phyloP scores from a whole-genome alignment of 2,329 filamentous ascomycete genomes.

The Penicillium sp. region DNA sequence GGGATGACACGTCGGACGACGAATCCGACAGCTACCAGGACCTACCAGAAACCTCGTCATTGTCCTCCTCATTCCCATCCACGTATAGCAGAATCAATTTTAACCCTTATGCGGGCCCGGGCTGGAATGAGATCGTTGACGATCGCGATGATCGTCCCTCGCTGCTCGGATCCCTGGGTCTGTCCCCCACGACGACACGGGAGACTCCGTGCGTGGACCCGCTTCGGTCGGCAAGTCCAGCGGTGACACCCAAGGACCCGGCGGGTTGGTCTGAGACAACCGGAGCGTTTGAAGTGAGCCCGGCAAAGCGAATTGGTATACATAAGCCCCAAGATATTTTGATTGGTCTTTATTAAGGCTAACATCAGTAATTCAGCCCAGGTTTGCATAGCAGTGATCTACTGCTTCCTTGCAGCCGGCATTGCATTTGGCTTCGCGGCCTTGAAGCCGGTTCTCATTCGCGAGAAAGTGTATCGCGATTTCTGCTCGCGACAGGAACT shows the following conservation, averaged over 20 bases:
- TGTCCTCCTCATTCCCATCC: conserved; percentile 38
- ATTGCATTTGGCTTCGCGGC: conserved; percentile 83
- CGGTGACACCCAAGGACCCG: conserved; percentile 12
- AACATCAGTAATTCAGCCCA: conserved; percentile 55
- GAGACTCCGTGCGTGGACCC: conserved; percentile 16
- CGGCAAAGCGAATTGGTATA: conserved; percentile 54
- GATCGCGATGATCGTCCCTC: conserved; percentile 30
- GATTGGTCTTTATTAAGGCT: neutral
- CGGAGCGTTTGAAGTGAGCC: conserved; percentile 56
- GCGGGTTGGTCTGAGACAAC: conserved; percentile 28
- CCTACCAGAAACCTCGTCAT: conserved; percentile 27
- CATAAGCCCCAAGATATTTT: conserved; percentile 2
- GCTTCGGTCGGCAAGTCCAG: conserved; percentile 8
- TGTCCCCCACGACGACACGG: conserved; percentile 23
- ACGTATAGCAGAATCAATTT: conserved; percentile 42
- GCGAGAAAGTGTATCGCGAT: conserved; percentile 70
- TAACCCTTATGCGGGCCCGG: conserved; percentile 42
- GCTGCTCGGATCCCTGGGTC: conserved; percentile 16
- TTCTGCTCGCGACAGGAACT: conserved; percentile 58
- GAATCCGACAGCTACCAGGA: conserved; percentile 33
- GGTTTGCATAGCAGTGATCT: conserved; percentile 66
- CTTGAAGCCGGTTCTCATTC: conserved; percentile 75
- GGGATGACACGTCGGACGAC: conserved; percentile 15
- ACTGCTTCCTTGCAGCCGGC: conserved; percentile 76
- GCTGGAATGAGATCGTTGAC: conserved; percentile 37